Evolutionary conservation across 2,329 filamentous ascomycete genomes (phyloP).

Genomic region (Colletotrichum sp.): DNA sequence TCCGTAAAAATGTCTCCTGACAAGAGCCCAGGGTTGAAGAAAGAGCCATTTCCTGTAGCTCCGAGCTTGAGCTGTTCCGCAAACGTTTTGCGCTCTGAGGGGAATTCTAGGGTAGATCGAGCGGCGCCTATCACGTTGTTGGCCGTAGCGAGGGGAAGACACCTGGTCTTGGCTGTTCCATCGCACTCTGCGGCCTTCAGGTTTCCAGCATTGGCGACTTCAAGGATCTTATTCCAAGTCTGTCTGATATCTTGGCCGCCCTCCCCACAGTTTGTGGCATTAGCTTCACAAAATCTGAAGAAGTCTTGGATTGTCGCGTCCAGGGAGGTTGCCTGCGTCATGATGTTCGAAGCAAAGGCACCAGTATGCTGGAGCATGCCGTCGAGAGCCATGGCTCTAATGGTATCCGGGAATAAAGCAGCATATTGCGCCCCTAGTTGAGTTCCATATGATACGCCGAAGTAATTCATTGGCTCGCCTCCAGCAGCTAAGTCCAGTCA

Average conservation of each 20-base stretch:
- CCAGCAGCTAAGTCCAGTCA: not conserved
- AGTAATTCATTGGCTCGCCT: slow-evolving; percentile 3
- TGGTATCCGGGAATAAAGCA: not conserved
- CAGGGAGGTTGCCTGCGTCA: slow-evolving; percentile 15
- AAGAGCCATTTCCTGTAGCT: not conserved
- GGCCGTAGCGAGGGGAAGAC: not conserved
- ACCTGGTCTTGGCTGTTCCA: not conserved
- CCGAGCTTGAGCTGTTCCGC: not conserved
- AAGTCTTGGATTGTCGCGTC: slow-evolving; percentile 16
- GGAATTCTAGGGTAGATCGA: slow-evolving; percentile 1
- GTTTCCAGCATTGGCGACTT: not conserved
- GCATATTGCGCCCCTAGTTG: slow-evolving; percentile 8
- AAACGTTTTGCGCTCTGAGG: not conserved
- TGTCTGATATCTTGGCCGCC: not conserved
- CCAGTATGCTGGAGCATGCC: slow-evolving; percentile 15
- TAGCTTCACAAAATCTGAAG: slow-evolving; percentile 10
- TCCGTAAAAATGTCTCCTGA: not conserved
- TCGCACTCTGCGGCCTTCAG: slow-evolving; percentile 9
- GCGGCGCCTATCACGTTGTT: slow-evolving; percentile 4
- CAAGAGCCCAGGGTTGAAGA: not conserved
- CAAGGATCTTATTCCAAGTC: slow-evolving; percentile 2
- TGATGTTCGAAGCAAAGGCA: slow-evolving; percentile 2
- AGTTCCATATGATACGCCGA: slow-evolving; percentile 11
- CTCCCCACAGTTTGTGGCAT: not conserved
- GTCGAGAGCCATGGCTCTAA: slow-evolving; percentile 14